Base-by-base conservation (phyloP, 768 basidiomycete species). In the Boletus rufocinnamomeus region DNA sequence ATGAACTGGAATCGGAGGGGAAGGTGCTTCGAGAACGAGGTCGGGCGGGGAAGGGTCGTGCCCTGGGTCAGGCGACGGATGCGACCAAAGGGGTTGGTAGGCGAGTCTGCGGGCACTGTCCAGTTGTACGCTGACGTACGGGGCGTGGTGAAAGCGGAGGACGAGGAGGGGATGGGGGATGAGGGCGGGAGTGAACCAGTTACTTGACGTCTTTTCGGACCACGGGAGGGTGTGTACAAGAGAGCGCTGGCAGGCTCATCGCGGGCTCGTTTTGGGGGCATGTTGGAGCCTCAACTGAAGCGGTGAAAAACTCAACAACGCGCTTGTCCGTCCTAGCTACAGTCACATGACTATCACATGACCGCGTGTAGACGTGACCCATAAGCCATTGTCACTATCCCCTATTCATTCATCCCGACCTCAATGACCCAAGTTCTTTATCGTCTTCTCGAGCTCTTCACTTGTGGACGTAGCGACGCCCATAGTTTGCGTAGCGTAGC, bases 11-110 rank as follows among this genome's bases (percentile, higher is more conserved):
- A 82, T 21, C 86, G 82, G 17, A 89, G 78, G 0, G 85, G 76
- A 25, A 87, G 75, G 62, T 90, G 87, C 57, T 83, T 81, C 16
- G 78, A 78, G 68, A 84, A 87, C 0, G 81, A 79, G 0, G 82
- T 80, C 0, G 78, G 69, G 16, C 67, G 71, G 0, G 79, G 79
- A 1, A 79, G 73, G 3, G 72, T 71, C 25, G 76, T 77, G 8
- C 73, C 68, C 21, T 76, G 67, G 0, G 70, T 71, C 6, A 73
- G 74, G 16, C 76, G 75, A 19, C 80, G 77, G 48, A 82, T 82
- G 46, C 85, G 75, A 17, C 86, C 85, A 58, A 89, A 85, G 0
- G 88, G 88, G 63, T 89, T 89, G 4, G 84, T 81, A 0, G 88
- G 88, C 0, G 87, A 88, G 73, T 90, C 88, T 7, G 77, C 81